Base-by-base conservation (phyloP, 2,329 filamentous ascomycete species). In the Neonectria ditissima region DNA sequence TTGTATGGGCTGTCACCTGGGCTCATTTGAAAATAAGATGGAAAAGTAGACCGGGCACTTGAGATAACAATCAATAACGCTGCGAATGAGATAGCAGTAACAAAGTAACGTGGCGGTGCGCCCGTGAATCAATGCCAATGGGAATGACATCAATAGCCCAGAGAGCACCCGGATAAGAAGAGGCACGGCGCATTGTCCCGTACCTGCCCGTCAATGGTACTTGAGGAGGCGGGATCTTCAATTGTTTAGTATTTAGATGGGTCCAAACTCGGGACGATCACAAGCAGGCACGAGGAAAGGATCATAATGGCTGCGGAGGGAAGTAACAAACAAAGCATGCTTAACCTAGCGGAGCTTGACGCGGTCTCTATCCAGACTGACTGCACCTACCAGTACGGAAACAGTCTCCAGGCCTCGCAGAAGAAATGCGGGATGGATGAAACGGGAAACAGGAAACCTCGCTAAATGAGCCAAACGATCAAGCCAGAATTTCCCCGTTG, bases 111-210 rank as follows among this genome's bases (percentile, higher is more conserved):
- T 41, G 18, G 16, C 39, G 22, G 41, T 59, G 50, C 28, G 41
- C 45, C 56, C 56, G 30, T 59, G 56, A 53, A 53, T 59, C 48
- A 59, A 59, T 59, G 56, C 30, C 10, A 41, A 10, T 41, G 5
- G 37, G 20, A 53, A 18, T 32, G 34, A 45, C 18, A 53, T 53
- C 20, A 47, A 43, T 39, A 43, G 28, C 30, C 39, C 28, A 47
- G 56, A 59, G 50, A 41, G 50, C 37, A 50, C 30, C 41, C 24
- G 50, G 53, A 20, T 48, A 44, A 26, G 16, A 13, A 53, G 11
- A 53, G 18, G 24, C 45, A 30, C 41, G 54, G 30, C 41, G n/a
- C 48, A 48, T 28, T 20, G 16, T 50, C n/a, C n/a, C n/a, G n/a
- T 34, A 32, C 47, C 28, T 32, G 18, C 47, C 47, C 14, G 2